These are phyloP conservation scores for Adansonia rubrostipa DNA, from an alignment of 441 rosid species.

Conservation along the genomic window DNA sequence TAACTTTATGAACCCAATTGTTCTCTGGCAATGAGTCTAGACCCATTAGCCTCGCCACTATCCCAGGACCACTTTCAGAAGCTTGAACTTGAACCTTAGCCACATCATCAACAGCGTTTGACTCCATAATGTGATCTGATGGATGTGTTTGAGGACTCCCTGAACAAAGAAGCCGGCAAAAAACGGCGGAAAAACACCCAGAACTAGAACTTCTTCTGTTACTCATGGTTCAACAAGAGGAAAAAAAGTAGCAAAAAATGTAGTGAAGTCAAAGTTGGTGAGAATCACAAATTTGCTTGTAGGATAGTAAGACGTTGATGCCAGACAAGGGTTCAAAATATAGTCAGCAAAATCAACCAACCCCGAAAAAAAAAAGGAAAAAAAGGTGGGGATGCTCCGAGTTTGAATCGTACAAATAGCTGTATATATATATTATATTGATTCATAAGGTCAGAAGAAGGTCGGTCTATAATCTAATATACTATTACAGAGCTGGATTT, in stretches of 20 bases:
- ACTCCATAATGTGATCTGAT: conserved; percentile 50
- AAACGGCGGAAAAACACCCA: conserved; percentile 67
- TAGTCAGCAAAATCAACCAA: conserved; percentile 16
- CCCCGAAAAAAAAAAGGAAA: not conserved
- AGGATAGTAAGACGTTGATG: not conserved
- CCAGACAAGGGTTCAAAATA: conserved; percentile 14
- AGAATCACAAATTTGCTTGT: not conserved
- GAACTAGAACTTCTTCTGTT: conserved; percentile 40
- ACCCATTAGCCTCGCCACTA: conserved; percentile 93
- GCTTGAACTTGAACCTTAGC: conserved; percentile 32
- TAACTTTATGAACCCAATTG: conserved; percentile 43
- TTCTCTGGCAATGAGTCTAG: conserved; percentile 66
- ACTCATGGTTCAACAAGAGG: conserved; percentile 29
- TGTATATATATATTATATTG: not conserved
- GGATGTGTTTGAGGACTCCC: conserved; percentile 78
- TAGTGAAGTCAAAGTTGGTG: conserved; percentile 3
- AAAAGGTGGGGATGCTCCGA: conserved; percentile 47
- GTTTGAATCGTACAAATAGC: conserved; percentile 35
- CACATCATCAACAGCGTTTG: conserved; percentile 28
- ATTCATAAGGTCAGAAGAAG: conserved; percentile 20
- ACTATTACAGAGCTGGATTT: not conserved
- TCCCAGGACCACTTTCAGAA: conserved; percentile 48
- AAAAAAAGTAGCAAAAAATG: conserved; percentile 20
- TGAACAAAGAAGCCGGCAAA: conserved; percentile 68
- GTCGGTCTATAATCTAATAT: conserved; percentile 20